Evolutionary conservation across 805 yeast genomes (phyloP), one percentile per base, ranked within the genome.

Genomic region (Danielia reshetovae): DNA sequence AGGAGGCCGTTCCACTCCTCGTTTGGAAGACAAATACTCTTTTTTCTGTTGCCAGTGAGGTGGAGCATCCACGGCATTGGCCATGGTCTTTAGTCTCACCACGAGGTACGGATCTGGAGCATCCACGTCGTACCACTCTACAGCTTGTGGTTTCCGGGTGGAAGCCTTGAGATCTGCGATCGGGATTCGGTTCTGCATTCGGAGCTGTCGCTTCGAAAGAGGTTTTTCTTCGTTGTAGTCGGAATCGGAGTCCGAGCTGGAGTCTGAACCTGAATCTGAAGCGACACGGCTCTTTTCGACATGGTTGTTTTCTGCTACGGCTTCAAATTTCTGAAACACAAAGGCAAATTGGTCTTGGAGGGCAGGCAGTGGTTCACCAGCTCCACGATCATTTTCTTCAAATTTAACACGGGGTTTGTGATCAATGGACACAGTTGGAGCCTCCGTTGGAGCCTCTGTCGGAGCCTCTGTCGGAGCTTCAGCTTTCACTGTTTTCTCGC

Each of bases 101-200:
- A 78, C 66, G 14, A 88, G 53, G 30, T 65, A 59, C 2, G 98
- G 96, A 48, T 86, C 90, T 1, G 69, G 70, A 0, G 97, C 82
- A 62, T 89, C 93, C 2, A 79, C 81, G 56, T 93, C 97, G 48
- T 65, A 76, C 94, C 95, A 83, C 44, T 88, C 95, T 1, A 90
- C 81, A 4, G 79, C 52, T 38, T 85, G 86, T 0, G 97, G 97
- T 18, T 63, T 62, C 2, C 60, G 45, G 0, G 84, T 68, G 15
- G 65, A 55, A 0, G 83, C 68, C 53, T 89, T 90, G 34, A 90
- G 62, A 7, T 69, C 65, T 0, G 89, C 77, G 11, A 90, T 57
- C 1, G 93, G 74, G 0, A 86, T 73, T 46, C 81, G 79, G 32
- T 71, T 66, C 29, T 58, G 50, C 40, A 69, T 69, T 27, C 78